A percentile compares a stretch with the other conserved stretches of the same genome.
phyloP scores from a whole-genome alignment of 306 rosid genomes.

The Dalbergia oliveri region DNA sequence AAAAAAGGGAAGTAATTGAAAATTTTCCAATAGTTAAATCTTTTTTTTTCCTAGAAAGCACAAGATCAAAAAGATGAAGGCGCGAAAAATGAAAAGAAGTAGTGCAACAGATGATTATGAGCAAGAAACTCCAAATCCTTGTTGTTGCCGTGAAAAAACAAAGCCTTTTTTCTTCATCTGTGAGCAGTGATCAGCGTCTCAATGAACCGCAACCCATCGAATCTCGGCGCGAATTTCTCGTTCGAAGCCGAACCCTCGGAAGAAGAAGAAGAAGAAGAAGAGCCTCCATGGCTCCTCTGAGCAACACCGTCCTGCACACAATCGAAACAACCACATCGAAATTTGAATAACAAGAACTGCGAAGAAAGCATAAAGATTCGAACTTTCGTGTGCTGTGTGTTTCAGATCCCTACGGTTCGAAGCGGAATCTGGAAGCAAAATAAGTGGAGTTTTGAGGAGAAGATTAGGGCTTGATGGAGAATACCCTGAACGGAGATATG shows the following conservation, averaged over 20 bases:
- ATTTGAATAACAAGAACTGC: neutral
- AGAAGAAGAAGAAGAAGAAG: constrained; percentile 20
- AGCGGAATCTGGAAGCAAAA: neutral
- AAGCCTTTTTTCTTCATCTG: constrained; percentile 51
- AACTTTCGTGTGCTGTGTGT: neutral
- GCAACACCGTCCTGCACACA: constrained; percentile 41
- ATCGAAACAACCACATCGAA: neutral
- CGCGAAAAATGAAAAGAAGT: neutral
- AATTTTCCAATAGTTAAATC: constrained; percentile 21
- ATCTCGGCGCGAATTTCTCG: constrained; percentile 84
- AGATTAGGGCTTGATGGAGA: neutral
- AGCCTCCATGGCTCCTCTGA: constrained; percentile 3
- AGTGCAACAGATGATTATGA: neutral
- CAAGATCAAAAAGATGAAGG: neutral
- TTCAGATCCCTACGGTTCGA: constrained; percentile 35
- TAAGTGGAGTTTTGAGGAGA: neutral
- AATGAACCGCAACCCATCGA: constrained; percentile 88
- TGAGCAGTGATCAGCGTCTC: constrained; percentile 95
- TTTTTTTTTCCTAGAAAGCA: constrained; percentile 8
- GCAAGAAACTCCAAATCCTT: neutral
- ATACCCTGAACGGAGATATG: constrained; percentile 54
- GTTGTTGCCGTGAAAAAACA: neutral
- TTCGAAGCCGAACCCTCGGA: constrained; percentile 26
- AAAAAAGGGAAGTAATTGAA: neutral
- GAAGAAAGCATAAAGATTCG: neutral